phyloP scores from a whole-genome alignment of 352 stramenopile species.

The Globisporangium radiosum region DNA sequence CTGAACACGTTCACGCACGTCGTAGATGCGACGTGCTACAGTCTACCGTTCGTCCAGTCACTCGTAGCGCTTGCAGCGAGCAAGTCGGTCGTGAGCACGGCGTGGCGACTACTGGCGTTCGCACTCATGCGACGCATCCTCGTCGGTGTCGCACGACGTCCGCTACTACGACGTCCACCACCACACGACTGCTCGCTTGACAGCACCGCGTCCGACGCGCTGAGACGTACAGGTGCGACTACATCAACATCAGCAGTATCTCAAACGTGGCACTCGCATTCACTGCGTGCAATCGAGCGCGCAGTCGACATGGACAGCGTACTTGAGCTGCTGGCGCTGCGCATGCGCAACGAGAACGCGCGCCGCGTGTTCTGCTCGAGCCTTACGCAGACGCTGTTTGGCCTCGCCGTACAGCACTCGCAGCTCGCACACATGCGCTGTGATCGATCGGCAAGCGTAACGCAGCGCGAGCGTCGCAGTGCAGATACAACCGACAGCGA shows the following conservation, averaged over 20 bases:
- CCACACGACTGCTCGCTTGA: too few relatives aligned
- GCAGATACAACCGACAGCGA: background rate
- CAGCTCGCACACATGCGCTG: constrained; percentile 2
- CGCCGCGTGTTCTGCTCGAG: constrained; percentile 28
- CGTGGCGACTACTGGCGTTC: constrained; percentile 29
- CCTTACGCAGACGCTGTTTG: constrained; percentile 23
- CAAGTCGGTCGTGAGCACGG: background rate
- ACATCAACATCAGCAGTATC: background rate
- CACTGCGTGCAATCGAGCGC: constrained; percentile 1
- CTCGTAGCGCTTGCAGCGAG: constrained; percentile 17
- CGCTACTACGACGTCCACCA: too few relatives aligned
- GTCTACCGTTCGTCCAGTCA: constrained; percentile 20
- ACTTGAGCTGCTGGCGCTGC: constrained; percentile 23
- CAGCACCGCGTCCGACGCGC: too few relatives aligned
- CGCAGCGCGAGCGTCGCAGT: too few relatives aligned
- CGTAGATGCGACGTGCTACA: constrained; percentile 12
- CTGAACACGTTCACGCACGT: background rate
- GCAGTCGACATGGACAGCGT: constrained; percentile 20
- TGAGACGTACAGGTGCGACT: background rate
- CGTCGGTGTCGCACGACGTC: background rate
- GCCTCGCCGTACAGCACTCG: constrained; percentile 21
- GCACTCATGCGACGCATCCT: constrained; percentile 17
- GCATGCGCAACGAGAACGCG: constrained; percentile 23
- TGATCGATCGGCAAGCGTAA: background rate
- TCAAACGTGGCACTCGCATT: constrained; percentile 3